Percentiles rank a stretch among this genome's conserved stretches.
These are phyloP conservation scores for Planoprotostelium fungivorum DNA, from an alignment of 78 protist species.

Conservation along the genomic window DNA sequence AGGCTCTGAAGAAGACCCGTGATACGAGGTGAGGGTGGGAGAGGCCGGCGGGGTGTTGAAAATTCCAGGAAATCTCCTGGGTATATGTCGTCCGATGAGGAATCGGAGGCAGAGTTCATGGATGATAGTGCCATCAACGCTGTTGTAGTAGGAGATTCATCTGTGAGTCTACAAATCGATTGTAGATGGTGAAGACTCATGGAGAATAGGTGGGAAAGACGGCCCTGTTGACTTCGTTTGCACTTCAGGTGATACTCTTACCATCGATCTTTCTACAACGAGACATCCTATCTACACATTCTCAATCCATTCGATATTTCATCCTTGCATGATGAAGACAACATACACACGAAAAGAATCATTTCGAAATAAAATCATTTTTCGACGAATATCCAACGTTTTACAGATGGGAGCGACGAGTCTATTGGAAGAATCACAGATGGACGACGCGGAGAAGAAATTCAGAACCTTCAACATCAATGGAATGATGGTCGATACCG, in stretches of 20 bases:
- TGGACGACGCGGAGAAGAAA: neutral
- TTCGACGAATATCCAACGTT: neutral
- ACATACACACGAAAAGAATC: no score
- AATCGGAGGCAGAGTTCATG: neutral
- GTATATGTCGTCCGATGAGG: neutral
- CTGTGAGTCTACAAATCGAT: neutral
- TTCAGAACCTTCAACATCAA: neutral
- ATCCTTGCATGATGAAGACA: no score
- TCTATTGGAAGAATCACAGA: neutral
- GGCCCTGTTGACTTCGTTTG: neutral
- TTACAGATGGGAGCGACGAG: neutral
- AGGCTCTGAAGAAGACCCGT: neutral
- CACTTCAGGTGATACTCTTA: neutral
- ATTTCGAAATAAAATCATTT: neutral
- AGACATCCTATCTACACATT: neutral
- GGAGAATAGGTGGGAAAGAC: neutral
- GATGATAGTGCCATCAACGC: neutral
- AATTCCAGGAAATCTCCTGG: neutral
- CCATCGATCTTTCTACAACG: no score
- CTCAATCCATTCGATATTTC: no score
- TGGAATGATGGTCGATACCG: neutral
- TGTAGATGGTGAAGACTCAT: neutral
- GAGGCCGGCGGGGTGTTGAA: neutral
- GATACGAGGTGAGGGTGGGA: neutral
- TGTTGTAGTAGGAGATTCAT: neutral